Base-by-base conservation (phyloP, 2,329 filamentous ascomycete genomes). In the Aspergillus jensenii region DNA sequence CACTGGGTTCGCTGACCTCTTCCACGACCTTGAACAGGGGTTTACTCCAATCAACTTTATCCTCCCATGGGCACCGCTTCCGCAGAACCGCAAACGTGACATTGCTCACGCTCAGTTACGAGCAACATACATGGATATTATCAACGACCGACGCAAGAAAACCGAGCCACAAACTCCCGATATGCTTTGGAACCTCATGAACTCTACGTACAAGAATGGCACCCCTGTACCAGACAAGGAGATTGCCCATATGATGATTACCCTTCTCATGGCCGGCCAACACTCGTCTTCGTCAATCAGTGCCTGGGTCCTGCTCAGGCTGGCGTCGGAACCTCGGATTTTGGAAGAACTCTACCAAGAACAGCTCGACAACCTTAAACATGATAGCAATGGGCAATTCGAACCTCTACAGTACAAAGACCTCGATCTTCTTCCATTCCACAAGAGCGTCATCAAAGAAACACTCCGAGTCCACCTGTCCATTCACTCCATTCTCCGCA, bases 231-330 rank as follows among this genome's bases (percentile, higher is more conserved):
- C 90, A 0, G 90, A 93, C 71, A 82, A 86, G 64, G 90, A 93
- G 70, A 85, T 93, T 52, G 89, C 90, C 0, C 87, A 91, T 74
- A 90, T 93, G 81, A 92, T 93, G 90, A 93, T 93, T 68, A 89
- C 90, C 0, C 81, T 93, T 15, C 82, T 93, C 52, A 93, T 95
- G 90, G 90, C 87, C 11, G 90, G 90, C 51, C 90, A 95, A 70
- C 90, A 93, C 77, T 90, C 88, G 1, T 92, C 89, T 0, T 88
- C 90, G 5, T 87, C 89, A 0, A 89, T 88, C n/a, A 86, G 86
- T 65, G 82, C 87, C 8, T 93, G 90, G 90, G 90, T 91, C 63
- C 77, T 93, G 65, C 81, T 93, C 12, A 87, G 86, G 49, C 82
- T 93, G 3, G 90, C 90, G 9, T 83, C 87, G 1, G 80, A 86